phyloP scores from a whole-genome alignment of 2,329 filamentous ascomycete species.

The Neofusicoccum parvum region DNA sequence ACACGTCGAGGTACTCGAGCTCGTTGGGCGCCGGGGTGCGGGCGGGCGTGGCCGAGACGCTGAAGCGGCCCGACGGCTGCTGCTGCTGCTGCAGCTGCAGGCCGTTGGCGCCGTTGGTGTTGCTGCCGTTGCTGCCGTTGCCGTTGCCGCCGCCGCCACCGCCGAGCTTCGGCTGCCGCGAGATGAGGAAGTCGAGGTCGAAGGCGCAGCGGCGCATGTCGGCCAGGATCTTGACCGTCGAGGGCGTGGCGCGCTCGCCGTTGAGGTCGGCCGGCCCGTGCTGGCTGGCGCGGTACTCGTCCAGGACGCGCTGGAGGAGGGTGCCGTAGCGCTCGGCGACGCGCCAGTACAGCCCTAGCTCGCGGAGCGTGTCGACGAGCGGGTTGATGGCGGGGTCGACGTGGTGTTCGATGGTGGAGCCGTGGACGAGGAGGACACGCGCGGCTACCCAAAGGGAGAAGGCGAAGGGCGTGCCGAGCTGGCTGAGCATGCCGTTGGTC shows the following conservation, averaged over 20 bases:
- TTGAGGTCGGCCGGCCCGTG: conserved; percentile 50
- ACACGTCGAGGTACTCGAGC: conserved; percentile 87
- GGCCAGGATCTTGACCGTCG: conserved; percentile 80
- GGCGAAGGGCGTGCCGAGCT: conserved; percentile 86
- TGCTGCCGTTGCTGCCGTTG: neutral
- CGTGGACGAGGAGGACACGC: conserved; percentile 82
- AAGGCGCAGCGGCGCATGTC: conserved; percentile 92
- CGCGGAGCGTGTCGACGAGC: conserved; percentile 78
- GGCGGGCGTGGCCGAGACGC: conserved; percentile 22
- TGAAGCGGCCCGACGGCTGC: conserved; percentile 33
- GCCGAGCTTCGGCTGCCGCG: conserved; percentile 64
- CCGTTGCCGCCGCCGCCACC: neutral
- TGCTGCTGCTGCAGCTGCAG: conserved; percentile 3
- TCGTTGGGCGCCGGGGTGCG: conserved; percentile 77
- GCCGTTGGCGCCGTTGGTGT: neutral
- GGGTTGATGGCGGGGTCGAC: conserved; percentile 78
- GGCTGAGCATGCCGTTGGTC: conserved; percentile 70
- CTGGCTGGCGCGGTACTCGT: conserved; percentile 78
- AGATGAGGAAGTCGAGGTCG: conserved; percentile 87
- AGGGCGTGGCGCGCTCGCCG: conserved; percentile 61
- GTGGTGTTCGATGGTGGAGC: conserved; percentile 83
- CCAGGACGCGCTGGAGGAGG: conserved; percentile 78
- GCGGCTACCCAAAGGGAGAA: conserved; percentile 93
- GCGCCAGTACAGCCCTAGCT: conserved; percentile 82
- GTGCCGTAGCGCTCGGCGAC: conserved; percentile 81